Percentiles rank a stretch among this genome's conserved stretches.
These are phyloP conservation scores for Xylaria acuta DNA, from an alignment of 495 filamentous ascomycete genomes.

Conservation along the genomic window DNA sequence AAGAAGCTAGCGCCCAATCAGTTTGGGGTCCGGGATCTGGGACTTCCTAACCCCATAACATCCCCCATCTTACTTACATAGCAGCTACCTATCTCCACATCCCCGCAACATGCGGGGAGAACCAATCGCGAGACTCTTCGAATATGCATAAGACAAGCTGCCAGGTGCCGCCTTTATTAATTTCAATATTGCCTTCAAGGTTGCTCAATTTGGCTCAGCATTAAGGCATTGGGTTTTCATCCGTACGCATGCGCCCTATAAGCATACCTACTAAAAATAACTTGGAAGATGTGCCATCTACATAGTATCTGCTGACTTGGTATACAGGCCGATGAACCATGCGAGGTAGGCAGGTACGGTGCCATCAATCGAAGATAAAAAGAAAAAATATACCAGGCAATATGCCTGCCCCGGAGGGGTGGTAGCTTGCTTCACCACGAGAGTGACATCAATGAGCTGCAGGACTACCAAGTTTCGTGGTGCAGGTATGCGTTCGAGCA, in stretches of 20 bases:
- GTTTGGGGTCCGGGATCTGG: slow-evolving; percentile 15
- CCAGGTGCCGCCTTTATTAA: not conserved
- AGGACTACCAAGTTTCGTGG: slow-evolving; percentile 3
- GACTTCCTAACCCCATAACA: too few relatives aligned
- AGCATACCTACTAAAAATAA: not conserved
- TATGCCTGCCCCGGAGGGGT: not conserved
- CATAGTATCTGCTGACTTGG: not conserved
- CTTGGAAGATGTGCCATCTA: too few relatives aligned
- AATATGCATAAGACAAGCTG: not conserved
- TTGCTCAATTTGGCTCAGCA: not conserved
- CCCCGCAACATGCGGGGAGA: slow-evolving; percentile 4
- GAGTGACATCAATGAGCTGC: slow-evolving; percentile 24
- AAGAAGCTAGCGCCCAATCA: slow-evolving; percentile 32
- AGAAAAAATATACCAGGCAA: slow-evolving; percentile 3
- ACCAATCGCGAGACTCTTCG: not conserved
- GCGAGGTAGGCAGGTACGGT: not conserved
- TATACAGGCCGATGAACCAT: not conserved
- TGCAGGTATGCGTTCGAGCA: not conserved
- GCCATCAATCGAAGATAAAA: slow-evolving; percentile 3
- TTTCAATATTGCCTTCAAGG: not conserved
- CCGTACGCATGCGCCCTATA: not conserved
- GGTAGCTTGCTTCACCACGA: slow-evolving; percentile 11
- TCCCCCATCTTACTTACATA: too few relatives aligned
- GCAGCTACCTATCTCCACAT: too few relatives aligned
- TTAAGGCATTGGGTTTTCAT: not conserved